Conservation (phyloP, 768 basidiomycete species). For the Leucosporidium scottii region DNA sequence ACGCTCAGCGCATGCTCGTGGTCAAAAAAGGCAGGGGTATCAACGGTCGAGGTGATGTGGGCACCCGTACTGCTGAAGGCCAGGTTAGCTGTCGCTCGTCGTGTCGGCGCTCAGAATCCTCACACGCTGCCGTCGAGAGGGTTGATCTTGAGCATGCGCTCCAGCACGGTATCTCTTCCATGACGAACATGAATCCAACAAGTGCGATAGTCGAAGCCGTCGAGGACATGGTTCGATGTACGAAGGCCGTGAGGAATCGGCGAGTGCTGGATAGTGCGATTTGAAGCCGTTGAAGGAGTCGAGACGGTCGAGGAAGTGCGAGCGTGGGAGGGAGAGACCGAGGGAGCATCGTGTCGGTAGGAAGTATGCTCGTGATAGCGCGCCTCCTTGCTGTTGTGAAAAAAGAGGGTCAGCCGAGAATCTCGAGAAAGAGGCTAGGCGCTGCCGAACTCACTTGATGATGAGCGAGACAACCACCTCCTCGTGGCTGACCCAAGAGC, state of each 20-base stretch:
- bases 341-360: no score
- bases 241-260: background rate
- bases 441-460: background rate
- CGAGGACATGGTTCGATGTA: background rate
- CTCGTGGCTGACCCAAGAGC: background rate
- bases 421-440: no score
- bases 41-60: background rate
- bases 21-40: background rate
- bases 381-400: slow-evolving; percentile 8
- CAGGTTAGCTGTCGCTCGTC: no score
- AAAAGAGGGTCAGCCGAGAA: background rate
- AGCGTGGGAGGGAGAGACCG: background rate
- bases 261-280: background rate
- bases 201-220: background rate
- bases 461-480: background rate
- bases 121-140: background rate
- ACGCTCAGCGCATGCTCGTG: background rate
- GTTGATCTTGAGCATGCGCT: background rate
- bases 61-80: background rate
- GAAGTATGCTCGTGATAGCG: slow-evolving; percentile 11
- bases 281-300: background rate
- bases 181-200: background rate
- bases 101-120: background rate
- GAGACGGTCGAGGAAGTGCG: background rate
- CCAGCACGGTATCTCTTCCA: background rate